Conservation (phyloP, 148 eudicot species). For the Persicaria tinctoria region DNA sequence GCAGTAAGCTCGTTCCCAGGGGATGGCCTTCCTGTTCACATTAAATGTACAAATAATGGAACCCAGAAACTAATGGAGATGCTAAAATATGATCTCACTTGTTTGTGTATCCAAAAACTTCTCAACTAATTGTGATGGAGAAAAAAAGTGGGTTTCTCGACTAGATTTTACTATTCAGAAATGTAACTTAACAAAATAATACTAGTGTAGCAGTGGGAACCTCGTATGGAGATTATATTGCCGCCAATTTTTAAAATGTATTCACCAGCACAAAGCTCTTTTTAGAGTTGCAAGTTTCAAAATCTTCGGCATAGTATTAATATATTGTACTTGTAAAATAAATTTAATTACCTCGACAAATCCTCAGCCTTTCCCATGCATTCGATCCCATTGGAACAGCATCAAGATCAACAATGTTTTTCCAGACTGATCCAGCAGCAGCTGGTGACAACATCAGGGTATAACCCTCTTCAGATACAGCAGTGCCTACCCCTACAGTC, state of each 20-base stretch:
- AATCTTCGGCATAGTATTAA: background rate
- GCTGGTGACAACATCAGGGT: slow-evolving; percentile 54
- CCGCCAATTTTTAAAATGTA: background rate
- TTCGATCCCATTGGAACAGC: slow-evolving; percentile 50
- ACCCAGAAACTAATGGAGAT: background rate
- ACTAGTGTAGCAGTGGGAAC: background rate
- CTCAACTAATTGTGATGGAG: background rate
- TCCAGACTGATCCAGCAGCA: slow-evolving; percentile 51
- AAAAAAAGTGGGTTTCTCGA: background rate
- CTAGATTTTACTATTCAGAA: background rate
- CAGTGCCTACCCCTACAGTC: slow-evolving; percentile 59
- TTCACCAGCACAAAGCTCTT: background rate
- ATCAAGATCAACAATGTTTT: slow-evolving; percentile 36
- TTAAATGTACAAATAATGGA: slow-evolving; percentile 3
- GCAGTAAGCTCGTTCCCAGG: slow-evolving; percentile 67
- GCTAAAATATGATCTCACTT: too few species aligned
- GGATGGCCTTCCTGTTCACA: slow-evolving; percentile 57
- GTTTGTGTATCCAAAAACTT: background rate
- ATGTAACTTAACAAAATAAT: background rate
- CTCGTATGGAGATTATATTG: background rate
- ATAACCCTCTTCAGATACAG: slow-evolving; percentile 51
- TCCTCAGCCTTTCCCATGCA: slow-evolving; percentile 61
- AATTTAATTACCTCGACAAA: slow-evolving; percentile 36
- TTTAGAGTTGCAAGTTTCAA: background rate
- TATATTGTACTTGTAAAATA: background rate